A percentile compares a stretch with the other conserved stretches of the same genome.
Conservation (phyloP, 2,329 filamentous ascomycete species). For the Magnaporthiopsis poae region DNA sequence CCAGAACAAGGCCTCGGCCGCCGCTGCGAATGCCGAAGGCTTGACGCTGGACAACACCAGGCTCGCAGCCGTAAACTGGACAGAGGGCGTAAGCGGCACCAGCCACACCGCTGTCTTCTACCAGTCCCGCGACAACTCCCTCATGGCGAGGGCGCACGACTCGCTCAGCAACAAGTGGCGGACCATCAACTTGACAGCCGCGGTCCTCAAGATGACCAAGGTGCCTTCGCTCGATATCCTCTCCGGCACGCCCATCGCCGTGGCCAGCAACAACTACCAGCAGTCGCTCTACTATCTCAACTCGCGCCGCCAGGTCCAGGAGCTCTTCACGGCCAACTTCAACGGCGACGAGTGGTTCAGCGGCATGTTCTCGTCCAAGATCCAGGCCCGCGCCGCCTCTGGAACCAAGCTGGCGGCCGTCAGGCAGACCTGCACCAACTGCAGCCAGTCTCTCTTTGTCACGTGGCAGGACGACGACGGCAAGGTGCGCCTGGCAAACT, state of each 20-base stretch:
- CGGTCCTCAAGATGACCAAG: neutral
- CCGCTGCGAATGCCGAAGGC: too few relatives aligned
- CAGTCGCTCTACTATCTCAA: conserved; percentile 5
- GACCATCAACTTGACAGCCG: neutral
- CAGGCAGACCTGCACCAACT: conserved; percentile 2
- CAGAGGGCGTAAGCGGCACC: neutral
- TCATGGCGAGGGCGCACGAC: neutral
- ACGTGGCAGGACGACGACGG: conserved; percentile 3
- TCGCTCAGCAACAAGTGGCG: conserved; percentile 4
- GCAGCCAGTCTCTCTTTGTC: neutral
- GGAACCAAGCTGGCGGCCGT: neutral
- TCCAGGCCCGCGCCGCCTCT: neutral
- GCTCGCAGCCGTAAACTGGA: conserved; percentile 3
- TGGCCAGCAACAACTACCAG: neutral
- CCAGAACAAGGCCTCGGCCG: neutral
- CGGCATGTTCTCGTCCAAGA: neutral
- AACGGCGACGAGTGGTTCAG: neutral
- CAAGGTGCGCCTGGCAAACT: conserved; percentile 4
- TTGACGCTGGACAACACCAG: neutral
- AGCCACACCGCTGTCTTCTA: neutral
- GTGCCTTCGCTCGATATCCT: neutral
- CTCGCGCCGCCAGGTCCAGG: conserved; percentile 4
- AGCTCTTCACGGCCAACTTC: neutral
- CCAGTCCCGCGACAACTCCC: conserved; percentile 1
- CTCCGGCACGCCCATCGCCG: neutral